These are phyloP conservation scores for Globisporangium mamillatum DNA, from an alignment of 352 stramenopile species.

Conservation along the genomic window DNA sequence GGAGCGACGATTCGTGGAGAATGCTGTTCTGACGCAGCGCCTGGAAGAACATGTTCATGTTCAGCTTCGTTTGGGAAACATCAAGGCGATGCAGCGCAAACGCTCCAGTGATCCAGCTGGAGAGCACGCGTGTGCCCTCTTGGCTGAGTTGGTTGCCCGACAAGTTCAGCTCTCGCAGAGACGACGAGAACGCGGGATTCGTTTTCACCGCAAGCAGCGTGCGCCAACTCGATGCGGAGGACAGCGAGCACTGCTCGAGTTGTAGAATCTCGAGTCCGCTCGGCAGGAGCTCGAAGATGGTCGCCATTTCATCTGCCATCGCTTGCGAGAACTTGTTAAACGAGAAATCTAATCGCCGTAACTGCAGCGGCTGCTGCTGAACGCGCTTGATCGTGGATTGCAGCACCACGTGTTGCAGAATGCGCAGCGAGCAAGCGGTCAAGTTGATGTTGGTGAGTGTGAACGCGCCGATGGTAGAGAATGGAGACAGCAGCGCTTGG, in stretches of 20 bases:
- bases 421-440: constrained; percentile 32
- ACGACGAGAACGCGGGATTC: constrained; percentile 45
- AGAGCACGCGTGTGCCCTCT: constrained; percentile 42
- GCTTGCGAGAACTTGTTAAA: constrained; percentile 56
- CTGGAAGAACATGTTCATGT: constrained; percentile 52
- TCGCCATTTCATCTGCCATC: constrained; percentile 50
- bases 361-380: constrained; percentile 18
- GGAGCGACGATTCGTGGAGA: constrained; percentile 61
- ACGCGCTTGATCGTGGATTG: constrained; percentile 47
- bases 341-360: constrained; percentile 58
- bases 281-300: constrained; percentile 43
- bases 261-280: constrained; percentile 52
- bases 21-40: constrained; percentile 63
- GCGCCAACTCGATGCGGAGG: constrained; percentile 29
- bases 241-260: constrained; percentile 49
- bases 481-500: constrained; percentile 36
- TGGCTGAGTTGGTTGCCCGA: constrained; percentile 50
- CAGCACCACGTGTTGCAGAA: constrained; percentile 52
- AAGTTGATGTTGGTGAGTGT: constrained; percentile 49
- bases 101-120: constrained; percentile 51
- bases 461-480: constrained; percentile 36
- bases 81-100: constrained; percentile 60
- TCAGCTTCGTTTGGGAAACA: constrained; percentile 52
- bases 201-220: constrained; percentile 42
- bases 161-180: constrained; percentile 56